phyloP scores from a whole-genome alignment of 148 eudicot species.

The Diospyros kaki region DNA sequence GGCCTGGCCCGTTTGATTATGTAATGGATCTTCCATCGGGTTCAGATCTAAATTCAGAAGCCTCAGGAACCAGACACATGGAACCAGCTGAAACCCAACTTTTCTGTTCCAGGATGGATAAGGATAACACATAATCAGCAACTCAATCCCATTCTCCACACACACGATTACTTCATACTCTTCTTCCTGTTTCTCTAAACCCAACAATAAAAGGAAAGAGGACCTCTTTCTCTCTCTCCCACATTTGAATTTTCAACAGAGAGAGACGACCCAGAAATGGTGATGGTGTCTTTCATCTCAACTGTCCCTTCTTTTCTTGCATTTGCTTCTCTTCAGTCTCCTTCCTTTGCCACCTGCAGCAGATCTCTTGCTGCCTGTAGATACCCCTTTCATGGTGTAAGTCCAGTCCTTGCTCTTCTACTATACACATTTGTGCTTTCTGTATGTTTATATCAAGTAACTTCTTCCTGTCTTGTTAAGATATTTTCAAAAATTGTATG shows the following conservation, averaged over 20 bases:
- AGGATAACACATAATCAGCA: slow-evolving; percentile 8
- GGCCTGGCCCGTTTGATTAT: background rate
- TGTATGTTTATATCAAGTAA: background rate
- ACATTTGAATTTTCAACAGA: background rate
- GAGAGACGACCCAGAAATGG: slow-evolving; percentile 18
- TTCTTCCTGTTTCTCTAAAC: background rate
- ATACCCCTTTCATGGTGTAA: slow-evolving; percentile 37
- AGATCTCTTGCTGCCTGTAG: slow-evolving; percentile 16
- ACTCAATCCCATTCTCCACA: slow-evolving; percentile 7
- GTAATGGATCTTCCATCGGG: background rate
- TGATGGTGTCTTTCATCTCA: slow-evolving; percentile 56
- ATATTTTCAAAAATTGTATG: background rate
- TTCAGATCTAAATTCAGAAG: background rate
- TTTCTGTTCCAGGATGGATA: background rate
- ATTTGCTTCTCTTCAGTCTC: slow-evolving; percentile 29
- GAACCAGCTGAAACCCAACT: background rate
- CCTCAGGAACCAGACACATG: background rate
- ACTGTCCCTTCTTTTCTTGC: slow-evolving; percentile 50
- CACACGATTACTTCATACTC: background rate
- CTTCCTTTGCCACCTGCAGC: slow-evolving; percentile 14
- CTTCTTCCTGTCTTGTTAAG: background rate
- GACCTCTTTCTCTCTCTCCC: background rate
- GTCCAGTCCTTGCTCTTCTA: background rate
- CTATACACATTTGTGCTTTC: background rate
- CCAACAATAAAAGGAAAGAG: too few species aligned